Base-by-base conservation (phyloP, 768 basidiomycete genomes). In the Clitopilus hobsonii region DNA sequence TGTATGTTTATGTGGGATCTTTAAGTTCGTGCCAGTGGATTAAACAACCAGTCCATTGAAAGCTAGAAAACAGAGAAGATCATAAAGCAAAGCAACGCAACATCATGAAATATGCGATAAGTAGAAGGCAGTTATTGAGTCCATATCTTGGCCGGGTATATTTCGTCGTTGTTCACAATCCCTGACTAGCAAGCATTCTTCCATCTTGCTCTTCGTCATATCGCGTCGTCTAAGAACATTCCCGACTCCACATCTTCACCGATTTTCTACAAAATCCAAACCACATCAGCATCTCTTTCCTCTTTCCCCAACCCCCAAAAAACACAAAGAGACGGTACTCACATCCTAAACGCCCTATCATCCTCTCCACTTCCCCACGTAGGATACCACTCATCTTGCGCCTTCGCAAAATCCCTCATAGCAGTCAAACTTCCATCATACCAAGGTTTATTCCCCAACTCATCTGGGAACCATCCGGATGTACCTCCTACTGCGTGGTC, bases 391-490 rank as follows among this genome's bases (percentile, higher is more conserved):
- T 73, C 76, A 30, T 72, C 71, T 68, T 88, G 79, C 3, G 74
- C 80, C 6, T 66, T 55, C 16, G 84, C 82, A 67, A 91, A 91
- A 53, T 88, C 85, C 45, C 69, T 71, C 87, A 89, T 89, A 7
- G 89, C 89, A n/a, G 75, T 78, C 38, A 58, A 60, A 28, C 80
- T 80, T 1, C 76, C 80, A 64, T 92, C 88, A 53, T 85, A 71
- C 90, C 90, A 91, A 14, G 88, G 86, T 67, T 93, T 91, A 53
- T 68, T 75, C 29, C 89, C 90, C 2, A 83, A 71, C 5, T 74
- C 77, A 63, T 96, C 94, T 0, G 89, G 89, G 81, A 94, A 95
- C 88, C 88, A 94, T 22, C 93, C 93, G 57, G 81, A 85, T 52
- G 88, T 93, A 0, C 91, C 91, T 0, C 93, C 93, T 0, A 77